phyloP scores from a whole-genome alignment of 2,329 filamentous ascomycete genomes.

The Aspergillus sp. region DNA sequence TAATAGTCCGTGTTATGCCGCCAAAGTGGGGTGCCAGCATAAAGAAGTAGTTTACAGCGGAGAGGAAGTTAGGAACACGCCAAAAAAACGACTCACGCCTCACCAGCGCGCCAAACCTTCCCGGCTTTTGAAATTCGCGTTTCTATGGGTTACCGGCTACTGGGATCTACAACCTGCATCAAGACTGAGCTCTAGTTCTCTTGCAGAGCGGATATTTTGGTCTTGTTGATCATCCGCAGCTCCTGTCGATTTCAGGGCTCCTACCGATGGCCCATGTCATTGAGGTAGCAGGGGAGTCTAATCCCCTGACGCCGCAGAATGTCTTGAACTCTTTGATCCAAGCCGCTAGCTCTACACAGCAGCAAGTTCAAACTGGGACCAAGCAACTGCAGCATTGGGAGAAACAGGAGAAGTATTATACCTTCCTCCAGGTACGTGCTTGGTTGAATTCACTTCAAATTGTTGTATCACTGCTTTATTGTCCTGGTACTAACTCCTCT shows the following conservation, averaged over 20 bases:
- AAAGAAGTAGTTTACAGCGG: conserved; percentile 1
- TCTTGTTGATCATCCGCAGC: conserved; percentile 4
- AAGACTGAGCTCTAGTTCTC: conserved; percentile 4
- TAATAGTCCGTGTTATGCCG: conserved; percentile 14
- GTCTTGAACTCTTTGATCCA: conserved; percentile 65
- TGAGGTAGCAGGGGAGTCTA: conserved; percentile 80
- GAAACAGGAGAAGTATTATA: conserved; percentile 64
- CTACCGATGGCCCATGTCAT: conserved; percentile 66
- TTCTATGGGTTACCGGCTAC: conserved; percentile 9
- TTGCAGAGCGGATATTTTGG: conserved; percentile 5
- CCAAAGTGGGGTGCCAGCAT: conserved; percentile 21
- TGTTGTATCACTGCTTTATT: background rate
- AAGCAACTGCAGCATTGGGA: conserved; percentile 75
- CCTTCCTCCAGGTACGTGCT: conserved; percentile 62
- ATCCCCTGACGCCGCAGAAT: conserved; percentile 63
- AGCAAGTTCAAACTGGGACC: conserved; percentile 64
- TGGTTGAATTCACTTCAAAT: background rate
- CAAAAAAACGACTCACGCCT: background rate
- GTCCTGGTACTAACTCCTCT: conserved; percentile 9
- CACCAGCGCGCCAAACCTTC: background rate
- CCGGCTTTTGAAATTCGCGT: background rate
- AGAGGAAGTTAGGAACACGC: background rate
- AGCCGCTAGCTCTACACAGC: conserved; percentile 63
- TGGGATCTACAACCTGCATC: background rate
- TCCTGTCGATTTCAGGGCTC: conserved; percentile 9